Base-by-base conservation (phyloP, 1,284 basidiomycete genomes). In the Puccinia novopanici region DNA sequence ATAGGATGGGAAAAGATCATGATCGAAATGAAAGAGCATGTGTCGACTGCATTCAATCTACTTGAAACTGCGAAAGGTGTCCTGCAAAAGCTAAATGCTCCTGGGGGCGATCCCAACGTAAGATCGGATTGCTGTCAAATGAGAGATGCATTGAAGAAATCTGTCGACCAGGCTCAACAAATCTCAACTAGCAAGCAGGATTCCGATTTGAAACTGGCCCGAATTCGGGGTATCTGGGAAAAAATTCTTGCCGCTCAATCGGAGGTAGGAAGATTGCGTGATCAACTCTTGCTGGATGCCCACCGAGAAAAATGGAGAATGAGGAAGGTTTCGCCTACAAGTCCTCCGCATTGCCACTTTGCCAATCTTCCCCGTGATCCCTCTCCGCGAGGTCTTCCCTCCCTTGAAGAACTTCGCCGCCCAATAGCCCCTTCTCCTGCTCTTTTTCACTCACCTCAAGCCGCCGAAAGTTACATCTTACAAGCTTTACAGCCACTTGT, bases 221-320 rank as follows among this genome's bases (percentile, higher is more conserved):
- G 37, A 55, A 42, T 73, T 73, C 52, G 71, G 55, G 40, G 30
- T n/a, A 57, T 24, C n/a, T 73, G 71, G 71, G 34, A 24, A 40
- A 55, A 73, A 59, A 54, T 73, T 42, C 34, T 73, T 0, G 52
- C 54, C 3, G 45, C 71, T n/a, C 50, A 59, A 73, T 42, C 37
- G 9, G 71, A 54, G 37, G 12, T 73, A 4, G 52, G 48, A 30
- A 37, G 71, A 45, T 19, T 73, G 30, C 71, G 71, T 13, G 71
- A 73, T 15, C 71, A 73, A 54, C 27, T 73, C 30, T 37, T 73
- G 37, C 24, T 73, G 27, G 50, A 54, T 73, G 55, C 55, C 30
- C 19, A 73, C 55, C 71, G 50, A 59, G 71, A 73, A n/a, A 73
- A 73, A 42, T 59, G 71, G 55, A 73, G 37, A 73, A 73, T 73